Evolutionary conservation across 345 rosid species (phyloP), one percentile per base, ranked within the genome.

Genomic region (Hibiscus mutabilis): DNA sequence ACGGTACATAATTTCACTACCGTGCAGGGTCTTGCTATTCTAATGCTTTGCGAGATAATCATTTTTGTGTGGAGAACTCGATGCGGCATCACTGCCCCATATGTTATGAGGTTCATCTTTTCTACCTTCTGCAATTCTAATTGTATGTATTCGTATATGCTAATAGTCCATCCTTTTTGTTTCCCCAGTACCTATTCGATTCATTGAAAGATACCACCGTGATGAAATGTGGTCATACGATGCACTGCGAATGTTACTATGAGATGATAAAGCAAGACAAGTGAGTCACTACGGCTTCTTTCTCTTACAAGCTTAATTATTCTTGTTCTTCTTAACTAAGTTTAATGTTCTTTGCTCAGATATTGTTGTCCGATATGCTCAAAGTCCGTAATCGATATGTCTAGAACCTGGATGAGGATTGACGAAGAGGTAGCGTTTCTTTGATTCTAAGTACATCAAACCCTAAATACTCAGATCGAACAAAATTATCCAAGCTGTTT

Each of bases 211-310:
- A 89, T 73, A 89, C 93, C 31, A 81, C 81, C 1, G 99, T 95
- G n/a, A 89, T 95, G 99, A 92, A 85, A 85, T 95, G 99, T 13
- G 99, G 99, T 70, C 99, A 95, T 86, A 95, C 99, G 1, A 95
- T 95, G 97, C 99, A 95, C 57, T 21, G 27, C 24, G 97, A 95
- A 75, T 95, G 99, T 76, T 89, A 72, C 75, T 21, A 37, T 1
- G 97, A 92, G 86, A 95, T 95, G 99, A 71, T 87, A 72, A 84
- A 83, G 69, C 97, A 64, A 16, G 88, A 84, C 82, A 88, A 90
- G 99, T 95, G 79, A 88, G 87, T 59, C 25, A 53, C 60, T 35
- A 4, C 22, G 7, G 16, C 8, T 53, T 44, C 18, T 51, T 74
- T 0, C 33, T 13, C 31, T 9, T 14, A 14, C 22, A 70, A 19